phyloP scores from a whole-genome alignment of 2,329 filamentous ascomycete genomes.

The Pyrenophora teres region DNA sequence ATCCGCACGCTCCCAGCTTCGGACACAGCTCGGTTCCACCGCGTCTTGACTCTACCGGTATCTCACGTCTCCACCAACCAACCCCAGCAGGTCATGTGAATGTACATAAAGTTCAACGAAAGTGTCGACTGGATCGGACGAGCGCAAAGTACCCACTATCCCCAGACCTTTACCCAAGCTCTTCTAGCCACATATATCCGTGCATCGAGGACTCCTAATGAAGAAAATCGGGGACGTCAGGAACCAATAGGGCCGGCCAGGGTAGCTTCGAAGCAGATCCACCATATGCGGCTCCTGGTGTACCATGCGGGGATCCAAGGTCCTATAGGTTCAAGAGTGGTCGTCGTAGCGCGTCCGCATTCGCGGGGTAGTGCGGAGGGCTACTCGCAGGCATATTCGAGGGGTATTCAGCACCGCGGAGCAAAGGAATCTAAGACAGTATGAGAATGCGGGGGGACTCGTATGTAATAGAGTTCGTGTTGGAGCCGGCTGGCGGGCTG shows the following conservation, averaged over 20 bases:
- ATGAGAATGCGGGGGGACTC: neutral
- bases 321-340: slow-evolving; percentile 20
- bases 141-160: slow-evolving; percentile 23
- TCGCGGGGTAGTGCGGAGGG: slow-evolving; percentile 23
- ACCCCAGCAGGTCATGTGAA: slow-evolving; percentile 15
- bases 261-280: slow-evolving; percentile 8
- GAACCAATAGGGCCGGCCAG: slow-evolving; percentile 10
- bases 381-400: neutral
- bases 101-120: slow-evolving; percentile 12
- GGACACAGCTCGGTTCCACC: slow-evolving; percentile 4
- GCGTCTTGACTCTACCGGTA: neutral
- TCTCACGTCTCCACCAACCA: slow-evolving; percentile 8
- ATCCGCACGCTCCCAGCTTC: neutral
- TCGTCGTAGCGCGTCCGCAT: slow-evolving; percentile 17
- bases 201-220: slow-evolving; percentile 7
- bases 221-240: slow-evolving; percentile 1
- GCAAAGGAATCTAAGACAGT: neutral
- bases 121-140: slow-evolving; percentile 27
- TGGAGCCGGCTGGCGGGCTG: neutral
- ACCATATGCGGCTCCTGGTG: slow-evolving; percentile 28
- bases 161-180: slow-evolving; percentile 15
- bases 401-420: slow-evolving; percentile 5
- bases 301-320: slow-evolving; percentile 27
- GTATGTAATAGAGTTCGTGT: too few relatives aligned
- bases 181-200: slow-evolving; percentile 15